Base-by-base conservation (phyloP, 2,329 filamentous ascomycete genomes). In the Colletotrichum navitas region DNA sequence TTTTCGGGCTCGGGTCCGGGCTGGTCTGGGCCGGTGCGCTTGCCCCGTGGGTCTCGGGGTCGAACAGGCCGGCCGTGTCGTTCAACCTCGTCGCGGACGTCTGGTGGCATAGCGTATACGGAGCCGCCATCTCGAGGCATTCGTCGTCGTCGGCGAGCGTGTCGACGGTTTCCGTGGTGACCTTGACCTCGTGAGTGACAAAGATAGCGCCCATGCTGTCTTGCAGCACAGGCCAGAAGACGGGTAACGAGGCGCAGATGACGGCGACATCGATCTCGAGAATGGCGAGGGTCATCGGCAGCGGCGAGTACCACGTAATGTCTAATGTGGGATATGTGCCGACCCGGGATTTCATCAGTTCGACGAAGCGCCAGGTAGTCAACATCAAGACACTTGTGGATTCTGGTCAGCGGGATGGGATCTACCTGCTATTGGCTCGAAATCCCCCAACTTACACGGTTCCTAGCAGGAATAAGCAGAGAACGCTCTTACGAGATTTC, bases 281-380 rank as follows among this genome's bases (percentile, higher is more conserved):
- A 0, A 75, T 77, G 1, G 78, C 77, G 7, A 82, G 75, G 39
- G 79, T 74, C 66, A 81, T 78, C 49, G 76, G 76, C 34, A 74
- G 73, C 21, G 78, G 77, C 1, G 75, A 77, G 73, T 81, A 81
- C 79, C 79, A 82, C 1, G 79, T 81, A 8, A 79, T 77, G 73
- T 82, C 80, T 2, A 78, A 41, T 4, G 80, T 79, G 2, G 80
- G 80, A 68, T 76, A 79, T 0, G 78, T 81, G 3, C 73, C 78
- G 1, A 79, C 78, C n/a, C 78, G 74, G 45, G 76, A 75, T 18
- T 74, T 58, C 29, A 81, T 68, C 54, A 82, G 76, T 60, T 63
- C 73, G 54, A 78, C 73, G 0, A 82, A 73, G 3, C 79, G 78
- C 77, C 76, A 80, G 58, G 80, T 76, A 54, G 79, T 79, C 26